Evolutionary conservation across 108 stramenopile species (phyloP).

Genomic region (Conticribra guillardii): DNA sequence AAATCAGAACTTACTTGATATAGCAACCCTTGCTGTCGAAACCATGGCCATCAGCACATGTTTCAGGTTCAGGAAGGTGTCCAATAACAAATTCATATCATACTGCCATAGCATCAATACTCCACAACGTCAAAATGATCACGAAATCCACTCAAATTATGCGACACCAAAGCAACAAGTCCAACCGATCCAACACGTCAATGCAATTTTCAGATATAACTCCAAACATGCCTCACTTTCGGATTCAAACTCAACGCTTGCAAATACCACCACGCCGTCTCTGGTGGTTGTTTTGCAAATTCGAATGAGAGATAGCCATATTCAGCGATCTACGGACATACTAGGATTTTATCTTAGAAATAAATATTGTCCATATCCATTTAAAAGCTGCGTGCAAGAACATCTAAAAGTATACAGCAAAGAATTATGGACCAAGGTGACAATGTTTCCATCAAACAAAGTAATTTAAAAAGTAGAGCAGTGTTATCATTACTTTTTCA

Average conservation of each 20-base stretch:
- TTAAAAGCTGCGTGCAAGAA: too few species aligned
- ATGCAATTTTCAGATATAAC: slow-evolving; percentile 92
- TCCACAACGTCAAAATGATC: slow-evolving; percentile 85
- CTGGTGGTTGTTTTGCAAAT: slow-evolving; percentile 84
- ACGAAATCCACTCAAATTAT: slow-evolving; percentile 75
- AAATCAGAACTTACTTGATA: too few species aligned
- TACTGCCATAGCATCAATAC: too few species aligned
- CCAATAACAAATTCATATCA: too few species aligned
- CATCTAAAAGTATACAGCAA: too few species aligned
- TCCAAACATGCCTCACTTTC: slow-evolving; percentile 92
- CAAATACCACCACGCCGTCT: slow-evolving; percentile 92
- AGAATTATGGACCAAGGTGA: too few species aligned
- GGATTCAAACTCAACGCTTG: slow-evolving; percentile 92
- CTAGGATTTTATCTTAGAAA: too few species aligned
- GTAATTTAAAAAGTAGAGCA: too few species aligned
- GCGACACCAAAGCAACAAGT: slow-evolving; percentile 78
- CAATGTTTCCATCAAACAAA: too few species aligned
- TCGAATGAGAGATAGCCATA: slow-evolving; percentile 93
- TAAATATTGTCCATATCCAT: too few species aligned
- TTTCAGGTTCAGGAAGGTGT: not conserved
- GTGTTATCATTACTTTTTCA: too few species aligned
- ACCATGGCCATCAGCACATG: not conserved
- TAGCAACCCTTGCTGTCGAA: too few species aligned
- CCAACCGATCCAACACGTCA: slow-evolving; percentile 92
- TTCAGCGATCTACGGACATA: slow-evolving; percentile 97